Evolutionary conservation across 2,329 filamentous ascomycete species (phyloP), one percentile per base, ranked within the genome.

Genomic region (Bimuria novae-zelandiae): DNA sequence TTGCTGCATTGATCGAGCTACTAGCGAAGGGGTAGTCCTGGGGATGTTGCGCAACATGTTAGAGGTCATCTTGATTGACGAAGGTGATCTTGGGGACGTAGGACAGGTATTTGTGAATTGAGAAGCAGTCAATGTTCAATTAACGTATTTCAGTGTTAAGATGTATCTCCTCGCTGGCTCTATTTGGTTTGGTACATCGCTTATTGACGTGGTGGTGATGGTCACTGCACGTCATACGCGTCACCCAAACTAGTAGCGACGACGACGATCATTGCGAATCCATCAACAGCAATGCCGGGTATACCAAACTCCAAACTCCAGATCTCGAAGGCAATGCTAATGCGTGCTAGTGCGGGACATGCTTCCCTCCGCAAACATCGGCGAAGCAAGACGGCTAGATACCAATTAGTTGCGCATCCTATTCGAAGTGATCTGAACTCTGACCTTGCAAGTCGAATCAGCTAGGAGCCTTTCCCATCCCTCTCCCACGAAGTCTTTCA

Each of bases 1-100:
- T 11, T 49, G 50, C 21, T 51, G 53, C 17, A 54, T 19, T 1
- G 51, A 43, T 21, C 47, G 43, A 17, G 23, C 19, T n/a, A 41
- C 21, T 27, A 23, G 12, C 21, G 39, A 22, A 41, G 39, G 39
- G 2, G 39, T 41, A 19, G 39, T 41, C 14, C 10, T 23, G 39
- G 17, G 21, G 10, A 27, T 23, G 39, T 23, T 41, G 10, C 39
- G 39, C 11, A 41, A 4, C 19, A 41, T 41, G 4, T 41, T 41
- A 4, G 33, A 17, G 16, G n/a, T 4, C 5, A 36, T 36, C 8
- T 3, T 36, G 5, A 16, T 16, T 36, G 14, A 4, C 14, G 33
- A 36, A 3, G 14, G n/a, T 27, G 33, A 36, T 36, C n/a, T 16
- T 36, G 33, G 8, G 14, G n/a, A n/a, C n/a, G n/a, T n/a, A n/a